phyloP scores from a whole-genome alignment of 1,139 yeast species.

The Lodderomyces orthopsilosis region DNA sequence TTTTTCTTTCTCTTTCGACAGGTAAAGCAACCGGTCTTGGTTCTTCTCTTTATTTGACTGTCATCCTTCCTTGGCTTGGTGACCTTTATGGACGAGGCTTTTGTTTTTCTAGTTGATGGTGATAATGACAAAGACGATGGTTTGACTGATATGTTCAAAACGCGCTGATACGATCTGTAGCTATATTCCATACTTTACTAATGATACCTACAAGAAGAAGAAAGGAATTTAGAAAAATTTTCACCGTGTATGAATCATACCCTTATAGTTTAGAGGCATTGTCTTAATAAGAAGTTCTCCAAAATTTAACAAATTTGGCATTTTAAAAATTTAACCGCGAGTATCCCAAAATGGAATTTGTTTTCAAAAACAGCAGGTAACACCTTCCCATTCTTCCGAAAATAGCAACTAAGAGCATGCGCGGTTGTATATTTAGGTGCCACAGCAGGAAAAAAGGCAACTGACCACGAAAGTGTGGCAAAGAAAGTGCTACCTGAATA shows the following conservation, averaged over 20 bases:
- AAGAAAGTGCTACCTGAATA: neutral
- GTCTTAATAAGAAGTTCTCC: neutral
- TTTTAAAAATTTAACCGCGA: conserved; percentile 1
- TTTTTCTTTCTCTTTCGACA: conserved; percentile 48
- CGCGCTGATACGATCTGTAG: conserved; percentile 45
- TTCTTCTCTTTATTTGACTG: conserved; percentile 27
- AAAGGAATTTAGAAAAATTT: conserved; percentile 1
- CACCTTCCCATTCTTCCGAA: neutral
- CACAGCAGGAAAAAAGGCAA: neutral
- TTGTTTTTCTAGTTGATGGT: conserved; percentile 13
- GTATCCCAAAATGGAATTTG: neutral
- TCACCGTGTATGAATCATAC: neutral
- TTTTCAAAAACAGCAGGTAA: neutral
- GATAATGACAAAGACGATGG: conserved; percentile 13
- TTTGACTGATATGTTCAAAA: conserved; percentile 33
- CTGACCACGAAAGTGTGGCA: neutral
- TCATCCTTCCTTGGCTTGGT: conserved; percentile 16
- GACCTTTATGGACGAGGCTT: conserved; percentile 7
- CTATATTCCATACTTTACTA: conserved; percentile 9
- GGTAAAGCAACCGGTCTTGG: conserved; percentile 45
- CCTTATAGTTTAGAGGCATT: neutral
- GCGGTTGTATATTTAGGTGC: neutral
- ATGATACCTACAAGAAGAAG: neutral
- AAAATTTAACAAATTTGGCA: neutral
- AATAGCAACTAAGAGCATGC: neutral